A percentile compares a stretch with the other conserved stretches of the same genome.
phyloP scores from a whole-genome alignment of 495 filamentous ascomycete genomes.

The Penicillium herquei region DNA sequence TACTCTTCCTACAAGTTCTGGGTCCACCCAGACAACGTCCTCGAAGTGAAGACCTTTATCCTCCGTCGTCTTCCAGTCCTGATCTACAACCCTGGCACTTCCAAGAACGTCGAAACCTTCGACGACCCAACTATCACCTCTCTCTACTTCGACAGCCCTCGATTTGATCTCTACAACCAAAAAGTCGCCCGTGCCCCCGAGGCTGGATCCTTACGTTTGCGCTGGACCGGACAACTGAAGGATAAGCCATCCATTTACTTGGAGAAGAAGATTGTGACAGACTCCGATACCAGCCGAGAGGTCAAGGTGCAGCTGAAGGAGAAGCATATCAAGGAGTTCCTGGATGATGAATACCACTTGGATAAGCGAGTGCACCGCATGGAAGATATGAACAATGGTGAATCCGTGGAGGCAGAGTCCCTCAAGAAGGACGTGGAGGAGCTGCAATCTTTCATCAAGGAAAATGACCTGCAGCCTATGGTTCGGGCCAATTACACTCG shows the following conservation, averaged over 20 bases:
- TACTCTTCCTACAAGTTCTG: constrained; percentile 98
- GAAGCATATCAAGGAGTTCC: constrained; percentile 88
- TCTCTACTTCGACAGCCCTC: constrained; percentile 88
- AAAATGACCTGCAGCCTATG: constrained; percentile 76
- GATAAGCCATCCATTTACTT: constrained; percentile 74
- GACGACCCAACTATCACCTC: constrained; percentile 90
- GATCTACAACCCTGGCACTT: constrained; percentile 83
- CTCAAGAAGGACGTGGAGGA: constrained; percentile 71
- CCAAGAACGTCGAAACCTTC: constrained; percentile 71
- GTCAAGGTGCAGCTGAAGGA: constrained; percentile 81
- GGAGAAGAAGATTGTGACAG: constrained; percentile 83
- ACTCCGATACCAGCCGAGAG: constrained; percentile 71
- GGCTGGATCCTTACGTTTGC: constrained; percentile 77
- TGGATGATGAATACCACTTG: constrained; percentile 84
- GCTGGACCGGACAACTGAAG: constrained; percentile 87
- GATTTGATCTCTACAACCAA: constrained; percentile 79
- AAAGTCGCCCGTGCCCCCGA: constrained; percentile 78
- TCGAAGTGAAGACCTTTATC: constrained; percentile 94
- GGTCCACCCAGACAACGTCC: constrained; percentile 90
- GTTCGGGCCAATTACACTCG: constrained; percentile 90
- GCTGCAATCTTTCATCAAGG: constrained; percentile 76
- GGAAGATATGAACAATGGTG: constrained; percentile 62
- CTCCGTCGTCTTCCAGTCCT: constrained; percentile 85
- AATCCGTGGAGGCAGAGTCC: constrained; percentile 51
- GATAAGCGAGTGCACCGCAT: constrained; percentile 87